These are phyloP conservation scores for Ophiognomonia clavigignenti-juglandacearum DNA, from an alignment of 2,329 filamentous ascomycete species.

Conservation along the genomic window DNA sequence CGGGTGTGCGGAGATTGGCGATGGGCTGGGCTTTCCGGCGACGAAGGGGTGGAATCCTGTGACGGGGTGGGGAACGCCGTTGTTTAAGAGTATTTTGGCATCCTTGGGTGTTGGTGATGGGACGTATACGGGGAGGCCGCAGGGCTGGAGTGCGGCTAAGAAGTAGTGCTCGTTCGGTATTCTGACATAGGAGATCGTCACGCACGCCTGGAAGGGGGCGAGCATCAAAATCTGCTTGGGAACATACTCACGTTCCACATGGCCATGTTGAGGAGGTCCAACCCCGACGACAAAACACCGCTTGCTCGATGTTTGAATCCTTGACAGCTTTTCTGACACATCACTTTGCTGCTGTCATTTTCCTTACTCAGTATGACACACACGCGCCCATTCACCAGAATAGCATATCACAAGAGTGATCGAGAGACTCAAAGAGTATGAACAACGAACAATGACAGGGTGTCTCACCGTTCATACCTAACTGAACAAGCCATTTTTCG, in stretches of 20 bases:
- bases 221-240: no score
- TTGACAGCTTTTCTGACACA: no score
- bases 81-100: slow-evolving; percentile 15
- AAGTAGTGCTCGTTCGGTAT: background rate
- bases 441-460: no score
- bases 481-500: background rate
- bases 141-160: slow-evolving; percentile 5
- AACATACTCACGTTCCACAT: no score
- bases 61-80: slow-evolving; percentile 45
- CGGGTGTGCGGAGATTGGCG: slow-evolving; percentile 31
- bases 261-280: background rate
- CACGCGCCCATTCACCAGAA: no score
- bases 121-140: background rate
- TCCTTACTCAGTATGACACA: no score
- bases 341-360: no score
- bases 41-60: slow-evolving; percentile 41
- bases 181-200: no score
- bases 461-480: background rate
- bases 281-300: no score
- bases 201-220: no score
- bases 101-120: slow-evolving; percentile 3
- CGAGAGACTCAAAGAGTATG: background rate
- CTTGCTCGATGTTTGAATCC: no score
- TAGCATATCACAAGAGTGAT: background rate
- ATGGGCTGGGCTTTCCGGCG: slow-evolving; percentile 24